Conservation (phyloP, 495 filamentous ascomycete genomes). For the Bacidia rubella region DNA sequence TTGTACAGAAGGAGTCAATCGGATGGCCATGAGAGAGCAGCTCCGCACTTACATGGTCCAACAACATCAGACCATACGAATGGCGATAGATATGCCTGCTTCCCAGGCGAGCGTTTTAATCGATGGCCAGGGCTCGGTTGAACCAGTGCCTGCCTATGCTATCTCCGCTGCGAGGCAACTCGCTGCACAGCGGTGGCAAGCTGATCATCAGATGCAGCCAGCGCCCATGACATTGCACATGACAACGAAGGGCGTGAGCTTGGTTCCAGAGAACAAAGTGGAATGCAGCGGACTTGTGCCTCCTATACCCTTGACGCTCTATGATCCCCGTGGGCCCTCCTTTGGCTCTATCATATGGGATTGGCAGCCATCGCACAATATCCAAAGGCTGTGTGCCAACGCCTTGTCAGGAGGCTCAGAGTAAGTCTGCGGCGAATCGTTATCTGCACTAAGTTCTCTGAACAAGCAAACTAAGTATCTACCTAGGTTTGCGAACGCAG, state of each 20-base stretch:
- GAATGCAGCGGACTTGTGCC: neutral
- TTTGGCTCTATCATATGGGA: neutral
- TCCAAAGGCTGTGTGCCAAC: neutral
- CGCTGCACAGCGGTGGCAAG: neutral
- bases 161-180: neutral
- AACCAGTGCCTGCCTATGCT: neutral
- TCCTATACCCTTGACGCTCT: neutral
- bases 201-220: neutral
- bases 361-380: neutral
- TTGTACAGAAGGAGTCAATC: neutral
- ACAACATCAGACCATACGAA: too few species aligned
- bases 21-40: neutral
- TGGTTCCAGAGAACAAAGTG: neutral
- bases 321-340: neutral
- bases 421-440: neutral
- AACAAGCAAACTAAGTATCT: neutral
- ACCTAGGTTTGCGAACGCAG: neutral
- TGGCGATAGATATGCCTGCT: too few species aligned
- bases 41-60: too few species aligned
- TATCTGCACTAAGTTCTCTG: too few species aligned
- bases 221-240: too few species aligned
- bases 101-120: neutral
- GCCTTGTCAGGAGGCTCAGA: neutral
- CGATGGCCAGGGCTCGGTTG: neutral
- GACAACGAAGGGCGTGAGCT: too few species aligned